These are phyloP conservation scores for Scenedesmus sp. DNA, from an alignment of 163 green algal species.

Conservation along the genomic window DNA sequence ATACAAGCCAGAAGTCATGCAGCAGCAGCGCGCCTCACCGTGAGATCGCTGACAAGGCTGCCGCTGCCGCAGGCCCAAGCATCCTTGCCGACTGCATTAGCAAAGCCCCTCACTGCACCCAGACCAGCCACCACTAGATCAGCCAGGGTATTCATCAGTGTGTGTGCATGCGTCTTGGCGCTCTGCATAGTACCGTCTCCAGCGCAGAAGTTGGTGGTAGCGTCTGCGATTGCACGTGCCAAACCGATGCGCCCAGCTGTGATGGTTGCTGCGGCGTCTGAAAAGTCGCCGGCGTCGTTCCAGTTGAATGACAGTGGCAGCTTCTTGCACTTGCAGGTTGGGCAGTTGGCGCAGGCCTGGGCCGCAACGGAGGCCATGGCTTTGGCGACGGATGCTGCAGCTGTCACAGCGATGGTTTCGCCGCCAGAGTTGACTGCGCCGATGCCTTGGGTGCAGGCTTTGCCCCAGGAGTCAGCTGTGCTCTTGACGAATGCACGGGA, in stretches of 20 bases:
- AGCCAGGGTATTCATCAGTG: conserved; percentile 23
- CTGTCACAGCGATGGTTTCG: conserved; percentile 28
- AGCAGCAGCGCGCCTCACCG: conserved; percentile 8
- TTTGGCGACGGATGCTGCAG: conserved; percentile 23
- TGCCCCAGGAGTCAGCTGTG: conserved; percentile 27
- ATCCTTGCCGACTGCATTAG: conserved; percentile 4
- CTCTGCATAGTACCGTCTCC: conserved; percentile 23
- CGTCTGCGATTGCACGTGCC: conserved; percentile 26
- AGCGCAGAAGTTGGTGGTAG: conserved; percentile 38
- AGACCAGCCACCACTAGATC: conserved; percentile 35
- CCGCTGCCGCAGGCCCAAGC: conserved; percentile 42
- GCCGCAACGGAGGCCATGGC: conserved; percentile 39
- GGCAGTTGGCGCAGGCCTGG: conserved; percentile 43
- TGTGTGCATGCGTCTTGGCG: conserved; percentile 12
- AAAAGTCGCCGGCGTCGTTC: conserved; percentile 46
- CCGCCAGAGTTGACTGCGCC: neutral
- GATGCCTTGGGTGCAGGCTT: conserved; percentile 32
- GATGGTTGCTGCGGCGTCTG: conserved; percentile 33
- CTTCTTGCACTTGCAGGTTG: conserved; percentile 51
- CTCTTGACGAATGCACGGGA: conserved; percentile 37
- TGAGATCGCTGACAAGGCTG: conserved; percentile 6
- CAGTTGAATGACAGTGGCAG: conserved; percentile 25
- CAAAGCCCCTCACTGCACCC: conserved; percentile 36
- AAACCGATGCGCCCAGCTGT: conserved; percentile 25
- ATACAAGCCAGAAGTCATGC: neutral